phyloP scores from a whole-genome alignment of 495 filamentous ascomycete genomes.

The Rusavskia elegans region DNA sequence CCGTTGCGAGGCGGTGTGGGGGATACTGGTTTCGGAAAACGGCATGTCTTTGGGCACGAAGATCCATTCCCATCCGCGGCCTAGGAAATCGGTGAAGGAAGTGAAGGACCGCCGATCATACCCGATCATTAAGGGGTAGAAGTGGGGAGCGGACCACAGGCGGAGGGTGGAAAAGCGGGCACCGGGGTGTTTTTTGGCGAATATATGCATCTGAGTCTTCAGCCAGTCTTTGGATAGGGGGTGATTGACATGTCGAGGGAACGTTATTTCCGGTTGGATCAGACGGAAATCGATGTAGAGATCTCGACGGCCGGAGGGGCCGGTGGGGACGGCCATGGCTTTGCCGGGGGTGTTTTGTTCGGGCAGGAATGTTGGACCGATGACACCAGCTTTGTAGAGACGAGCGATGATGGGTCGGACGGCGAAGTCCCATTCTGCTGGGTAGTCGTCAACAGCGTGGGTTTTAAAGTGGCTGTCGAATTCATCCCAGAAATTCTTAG shows the following conservation, averaged over 20 bases:
- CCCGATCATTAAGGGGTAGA: slow-evolving; percentile 33
- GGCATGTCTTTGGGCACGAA: slow-evolving; percentile 37
- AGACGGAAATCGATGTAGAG: slow-evolving; percentile 27
- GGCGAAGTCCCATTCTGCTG: slow-evolving; percentile 21
- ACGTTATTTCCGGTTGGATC: background rate
- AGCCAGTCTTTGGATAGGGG: slow-evolving; percentile 19
- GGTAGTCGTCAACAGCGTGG: slow-evolving; percentile 14
- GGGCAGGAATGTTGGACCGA: slow-evolving; percentile 15
- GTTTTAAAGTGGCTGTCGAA: slow-evolving; percentile 16
- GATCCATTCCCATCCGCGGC: slow-evolving; percentile 28
- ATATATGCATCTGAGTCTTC: slow-evolving; percentile 14
- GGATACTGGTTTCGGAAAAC: slow-evolving; percentile 25
- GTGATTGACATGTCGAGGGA: slow-evolving; percentile 10
- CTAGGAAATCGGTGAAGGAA: slow-evolving; percentile 24
- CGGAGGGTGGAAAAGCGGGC: slow-evolving; percentile 29
- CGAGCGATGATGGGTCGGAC: slow-evolving; percentile 27
- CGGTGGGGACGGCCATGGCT: slow-evolving; percentile 20
- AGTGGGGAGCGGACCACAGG: slow-evolving; percentile 34
- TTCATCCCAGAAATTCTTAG: slow-evolving; percentile 22
- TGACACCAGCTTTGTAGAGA: slow-evolving; percentile 30
- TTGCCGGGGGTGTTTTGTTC: slow-evolving; percentile 15
- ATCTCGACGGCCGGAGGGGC: slow-evolving; percentile 22
- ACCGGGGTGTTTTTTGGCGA: slow-evolving; percentile 13
- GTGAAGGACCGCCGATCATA: slow-evolving; percentile 13
- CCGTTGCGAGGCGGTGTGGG: slow-evolving; percentile 19